phyloP scores from a whole-genome alignment of 2,329 filamentous ascomycete species.

The Sclerotinia glacialis region DNA sequence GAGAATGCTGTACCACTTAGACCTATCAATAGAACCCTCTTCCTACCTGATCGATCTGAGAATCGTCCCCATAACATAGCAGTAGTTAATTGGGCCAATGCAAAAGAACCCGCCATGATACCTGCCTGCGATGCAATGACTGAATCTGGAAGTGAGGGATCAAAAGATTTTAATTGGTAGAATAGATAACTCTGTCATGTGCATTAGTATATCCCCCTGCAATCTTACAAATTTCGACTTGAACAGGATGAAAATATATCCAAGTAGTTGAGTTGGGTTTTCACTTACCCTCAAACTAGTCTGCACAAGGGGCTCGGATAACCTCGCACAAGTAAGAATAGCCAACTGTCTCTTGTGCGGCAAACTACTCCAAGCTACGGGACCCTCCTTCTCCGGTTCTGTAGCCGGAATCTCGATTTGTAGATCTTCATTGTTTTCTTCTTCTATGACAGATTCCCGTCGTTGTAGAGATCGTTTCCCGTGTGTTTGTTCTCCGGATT shows the following conservation, averaged over 20 bases:
- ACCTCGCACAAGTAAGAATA: slow-evolving; percentile 72
- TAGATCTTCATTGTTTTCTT: slow-evolving; percentile 35
- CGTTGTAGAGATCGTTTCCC: neutral
- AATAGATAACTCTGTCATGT: slow-evolving; percentile 64
- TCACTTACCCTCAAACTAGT: slow-evolving; percentile 52
- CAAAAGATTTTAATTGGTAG: slow-evolving; percentile 68
- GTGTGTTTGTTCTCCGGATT: slow-evolving; percentile 6
- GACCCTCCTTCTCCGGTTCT: slow-evolving; percentile 29
- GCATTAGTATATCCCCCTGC: slow-evolving; percentile 41
- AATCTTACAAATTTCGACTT: neutral
- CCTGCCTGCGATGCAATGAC: slow-evolving; percentile 65
- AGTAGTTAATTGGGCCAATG: slow-evolving; percentile 66
- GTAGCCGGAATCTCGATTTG: slow-evolving; percentile 31
- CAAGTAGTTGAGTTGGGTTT: neutral
- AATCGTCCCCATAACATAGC: slow-evolving; percentile 67
- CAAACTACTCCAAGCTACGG: slow-evolving; percentile 69
- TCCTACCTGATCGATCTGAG: slow-evolving; percentile 59
- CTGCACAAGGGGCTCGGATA: slow-evolving; percentile 81
- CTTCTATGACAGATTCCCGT: slow-evolving; percentile 29
- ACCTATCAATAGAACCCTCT: slow-evolving; percentile 59
- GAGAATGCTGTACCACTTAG: slow-evolving; percentile 61
- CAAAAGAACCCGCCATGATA: slow-evolving; percentile 63
- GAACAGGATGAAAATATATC: neutral
- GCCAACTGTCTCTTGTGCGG: slow-evolving; percentile 76
- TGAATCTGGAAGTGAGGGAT: slow-evolving; percentile 40